These are phyloP conservation scores for Sechiopsis laciniata DNA, from an alignment of 306 rosid species.

Conservation along the genomic window DNA sequence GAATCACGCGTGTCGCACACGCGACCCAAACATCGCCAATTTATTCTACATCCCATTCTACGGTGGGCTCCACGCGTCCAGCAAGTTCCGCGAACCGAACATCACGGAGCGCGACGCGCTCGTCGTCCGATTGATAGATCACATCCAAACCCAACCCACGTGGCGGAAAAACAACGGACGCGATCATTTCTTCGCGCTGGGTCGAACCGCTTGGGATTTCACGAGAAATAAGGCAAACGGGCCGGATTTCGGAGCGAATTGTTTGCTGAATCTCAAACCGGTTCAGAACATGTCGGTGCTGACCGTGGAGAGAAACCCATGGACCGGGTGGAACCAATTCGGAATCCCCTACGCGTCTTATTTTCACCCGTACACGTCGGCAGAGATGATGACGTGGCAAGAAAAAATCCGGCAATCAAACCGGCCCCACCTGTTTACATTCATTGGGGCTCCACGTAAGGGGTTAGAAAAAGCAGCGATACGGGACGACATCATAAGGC, in stretches of 20 bases:
- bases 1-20: slow-evolving; percentile 70
- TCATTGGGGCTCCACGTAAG: slow-evolving; percentile 53
- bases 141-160: slow-evolving; percentile 28
- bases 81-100: slow-evolving; percentile 54
- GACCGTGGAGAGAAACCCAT: slow-evolving; percentile 70
- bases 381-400: slow-evolving; percentile 46
- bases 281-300: slow-evolving; percentile 83
- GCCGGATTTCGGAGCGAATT: slow-evolving; percentile 64
- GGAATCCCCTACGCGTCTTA: slow-evolving; percentile 85
- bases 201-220: slow-evolving; percentile 89
- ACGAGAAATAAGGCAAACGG: slow-evolving; percentile 36
- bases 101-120: slow-evolving; percentile 45
- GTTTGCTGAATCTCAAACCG: slow-evolving; percentile 48
- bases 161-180: slow-evolving; percentile 37
- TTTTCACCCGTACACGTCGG: slow-evolving; percentile 47
- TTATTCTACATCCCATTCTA: slow-evolving; percentile 79
- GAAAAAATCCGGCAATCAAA: slow-evolving; percentile 14
- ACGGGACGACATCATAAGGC: slow-evolving; percentile 45
- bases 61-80: slow-evolving; percentile 72
- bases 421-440: slow-evolving; percentile 52
- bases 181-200: slow-evolving; percentile 66
- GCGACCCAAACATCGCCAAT: slow-evolving; percentile 46
- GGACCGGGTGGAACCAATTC: slow-evolving; percentile 54
- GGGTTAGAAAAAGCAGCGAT: slow-evolving; percentile 58
- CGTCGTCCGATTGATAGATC: slow-evolving; percentile 36